These are phyloP conservation scores for Xerophyta viscosa DNA, from an alignment of 106 monocot species.

Conservation along the genomic window DNA sequence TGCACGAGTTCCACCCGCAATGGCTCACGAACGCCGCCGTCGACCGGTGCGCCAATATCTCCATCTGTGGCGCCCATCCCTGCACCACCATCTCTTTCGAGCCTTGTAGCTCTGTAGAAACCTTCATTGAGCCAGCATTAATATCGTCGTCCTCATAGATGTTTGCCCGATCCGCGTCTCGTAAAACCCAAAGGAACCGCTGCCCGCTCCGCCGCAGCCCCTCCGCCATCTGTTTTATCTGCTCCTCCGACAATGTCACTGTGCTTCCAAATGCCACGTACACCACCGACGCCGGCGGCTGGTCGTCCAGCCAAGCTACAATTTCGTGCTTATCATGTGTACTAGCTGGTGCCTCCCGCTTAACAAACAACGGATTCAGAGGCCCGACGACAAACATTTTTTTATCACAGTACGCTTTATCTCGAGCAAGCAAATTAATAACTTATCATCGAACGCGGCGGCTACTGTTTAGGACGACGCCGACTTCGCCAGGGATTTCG, in stretches of 20 bases:
- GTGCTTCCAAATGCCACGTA: slow-evolving; percentile 33
- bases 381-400: slow-evolving; percentile 19
- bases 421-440: slow-evolving; percentile 32
- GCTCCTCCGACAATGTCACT: slow-evolving; percentile 17
- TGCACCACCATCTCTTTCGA: slow-evolving; percentile 10
- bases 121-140: background rate
- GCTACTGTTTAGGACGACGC: slow-evolving; percentile 44
- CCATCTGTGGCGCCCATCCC: slow-evolving; percentile 15
- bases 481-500: slow-evolving; percentile 3
- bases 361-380: no score
- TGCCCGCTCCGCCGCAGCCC: slow-evolving; percentile 30
- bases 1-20: no score
- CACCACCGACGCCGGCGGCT: slow-evolving; percentile 15
- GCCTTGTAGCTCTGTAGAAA: background rate
- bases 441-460: slow-evolving; percentile 39
- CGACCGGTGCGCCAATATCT: slow-evolving; percentile 12
- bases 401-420: slow-evolving; percentile 13
- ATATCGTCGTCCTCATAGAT: background rate
- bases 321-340: background rate
- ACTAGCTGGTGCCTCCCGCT: no score
- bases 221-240: slow-evolving; percentile 26
- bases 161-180: slow-evolving; percentile 13
- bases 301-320: slow-evolving; percentile 19
- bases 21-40: no score
- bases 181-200: slow-evolving; percentile 40